Conservation (phyloP, 768 basidiomycete species). For the Termitomyces sp. region DNA sequence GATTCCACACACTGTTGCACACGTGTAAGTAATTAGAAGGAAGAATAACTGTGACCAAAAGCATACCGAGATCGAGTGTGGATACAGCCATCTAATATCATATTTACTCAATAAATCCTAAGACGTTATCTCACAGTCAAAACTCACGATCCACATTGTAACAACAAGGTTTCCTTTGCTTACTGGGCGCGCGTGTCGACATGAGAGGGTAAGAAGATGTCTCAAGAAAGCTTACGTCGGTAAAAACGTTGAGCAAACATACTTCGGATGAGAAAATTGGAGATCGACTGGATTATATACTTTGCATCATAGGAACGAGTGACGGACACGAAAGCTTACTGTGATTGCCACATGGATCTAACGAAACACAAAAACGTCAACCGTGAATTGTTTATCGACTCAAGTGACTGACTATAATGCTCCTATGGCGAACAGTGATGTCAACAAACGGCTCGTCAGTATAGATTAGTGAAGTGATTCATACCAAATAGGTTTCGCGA, state of each 20-base stretch:
- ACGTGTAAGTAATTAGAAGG: background rate
- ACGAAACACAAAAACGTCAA: background rate
- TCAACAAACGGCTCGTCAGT: background rate
- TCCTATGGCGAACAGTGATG: constrained; percentile 26
- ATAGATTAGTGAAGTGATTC: constrained; percentile 10
- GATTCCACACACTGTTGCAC: constrained; percentile 26
- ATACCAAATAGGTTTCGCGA: constrained; percentile 43
- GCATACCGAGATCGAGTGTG: constrained; percentile 39
- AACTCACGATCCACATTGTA: constrained; percentile 43
- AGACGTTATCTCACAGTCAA: background rate
- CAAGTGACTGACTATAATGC: constrained; percentile 36
- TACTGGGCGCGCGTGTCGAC: constrained; percentile 19
- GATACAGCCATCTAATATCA: constrained; percentile 29
- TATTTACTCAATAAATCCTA: background rate
- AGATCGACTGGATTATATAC: constrained; percentile 30
- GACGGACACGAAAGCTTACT: constrained; percentile 24
- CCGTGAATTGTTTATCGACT: background rate
- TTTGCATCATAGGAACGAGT: background rate
- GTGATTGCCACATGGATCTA: constrained; percentile 53
- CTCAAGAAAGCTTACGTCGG: constrained; percentile 30
- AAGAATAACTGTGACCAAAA: background rate
- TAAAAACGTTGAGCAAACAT: constrained; percentile 49
- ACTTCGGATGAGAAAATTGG: constrained; percentile 44
- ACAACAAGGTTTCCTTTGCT: constrained; percentile 38
- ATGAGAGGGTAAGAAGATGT: background rate